Percentiles rank a stretch among this genome's conserved stretches.
Evolutionary conservation across 169 alveolate genomes (phyloP).

Genomic region (Plasmodium berghei): DNA sequence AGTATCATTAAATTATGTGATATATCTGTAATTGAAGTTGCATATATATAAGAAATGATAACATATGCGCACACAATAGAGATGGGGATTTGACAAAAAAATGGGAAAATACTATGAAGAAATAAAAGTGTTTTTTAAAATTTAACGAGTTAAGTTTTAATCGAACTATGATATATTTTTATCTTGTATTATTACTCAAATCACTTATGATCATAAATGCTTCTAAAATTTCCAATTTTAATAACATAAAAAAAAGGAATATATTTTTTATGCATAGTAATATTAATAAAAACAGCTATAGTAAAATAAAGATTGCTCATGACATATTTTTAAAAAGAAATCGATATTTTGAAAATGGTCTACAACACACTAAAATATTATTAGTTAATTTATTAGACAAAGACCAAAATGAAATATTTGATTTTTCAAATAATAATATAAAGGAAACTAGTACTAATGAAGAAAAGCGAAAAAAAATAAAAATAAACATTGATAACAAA

Average conservation of each 20-base stretch:
- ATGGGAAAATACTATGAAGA: background rate
- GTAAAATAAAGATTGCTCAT: background rate
- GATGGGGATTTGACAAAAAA: background rate
- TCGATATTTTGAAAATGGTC: background rate
- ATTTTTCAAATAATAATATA: background rate
- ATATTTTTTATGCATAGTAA: background rate
- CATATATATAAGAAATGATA: background rate
- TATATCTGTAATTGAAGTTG: background rate
- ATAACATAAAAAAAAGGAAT: background rate
- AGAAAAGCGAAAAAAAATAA: background rate
- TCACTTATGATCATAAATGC: background rate
- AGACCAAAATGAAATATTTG: background rate
- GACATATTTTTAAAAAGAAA: background rate
- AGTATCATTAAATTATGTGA: no score
- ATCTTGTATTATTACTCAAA: background rate
- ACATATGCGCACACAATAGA: background rate
- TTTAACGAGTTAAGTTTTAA: background rate
- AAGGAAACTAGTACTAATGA: background rate
- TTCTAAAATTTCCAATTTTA: background rate
- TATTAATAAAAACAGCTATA: background rate
- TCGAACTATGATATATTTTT: background rate
- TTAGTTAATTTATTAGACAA: background rate
- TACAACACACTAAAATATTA: background rate
- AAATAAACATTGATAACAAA: slow-evolving; percentile 3
- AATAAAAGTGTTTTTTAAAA: background rate